Evolutionary conservation across 2,329 filamentous ascomycete species (phyloP).

Genomic region (Dactylellina parvicollis): DNA sequence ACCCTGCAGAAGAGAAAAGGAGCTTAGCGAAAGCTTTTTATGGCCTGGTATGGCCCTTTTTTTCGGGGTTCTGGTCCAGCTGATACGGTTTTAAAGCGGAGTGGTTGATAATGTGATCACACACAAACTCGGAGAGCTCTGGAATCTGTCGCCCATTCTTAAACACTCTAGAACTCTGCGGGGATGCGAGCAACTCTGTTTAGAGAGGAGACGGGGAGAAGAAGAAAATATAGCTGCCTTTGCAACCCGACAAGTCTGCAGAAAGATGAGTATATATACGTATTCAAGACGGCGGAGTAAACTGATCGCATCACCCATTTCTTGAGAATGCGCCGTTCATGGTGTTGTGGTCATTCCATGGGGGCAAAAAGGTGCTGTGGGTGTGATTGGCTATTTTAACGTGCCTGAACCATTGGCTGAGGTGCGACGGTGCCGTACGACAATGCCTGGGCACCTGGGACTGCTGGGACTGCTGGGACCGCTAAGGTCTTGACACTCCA

Average conservation of each 20-base stretch:
- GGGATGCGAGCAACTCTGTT: background rate
- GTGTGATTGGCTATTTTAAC: conserved; percentile 52
- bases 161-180: conserved; percentile 21
- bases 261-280: too few relatives aligned
- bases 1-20: conserved; percentile 24
- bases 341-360: conserved; percentile 35
- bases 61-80: conserved; percentile 4
- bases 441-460: too few relatives aligned
- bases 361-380: conserved; percentile 18
- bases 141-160: conserved; percentile 5
- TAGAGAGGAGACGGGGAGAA: too few relatives aligned
- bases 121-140: conserved; percentile 36
- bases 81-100: conserved; percentile 24
- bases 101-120: conserved; percentile 40
- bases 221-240: too few relatives aligned
- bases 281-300: background rate
- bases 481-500: too few relatives aligned
- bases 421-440: conserved; percentile 21
- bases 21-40: conserved; percentile 27
- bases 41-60: conserved; percentile 5
- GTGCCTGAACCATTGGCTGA: conserved; percentile 51
- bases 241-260: too few relatives aligned
- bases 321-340: conserved; percentile 18
- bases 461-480: too few relatives aligned
- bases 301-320: background rate